Evolutionary conservation across 169 alveolate species (phyloP).

Genomic region (Prorocentrum cordatum): DNA sequence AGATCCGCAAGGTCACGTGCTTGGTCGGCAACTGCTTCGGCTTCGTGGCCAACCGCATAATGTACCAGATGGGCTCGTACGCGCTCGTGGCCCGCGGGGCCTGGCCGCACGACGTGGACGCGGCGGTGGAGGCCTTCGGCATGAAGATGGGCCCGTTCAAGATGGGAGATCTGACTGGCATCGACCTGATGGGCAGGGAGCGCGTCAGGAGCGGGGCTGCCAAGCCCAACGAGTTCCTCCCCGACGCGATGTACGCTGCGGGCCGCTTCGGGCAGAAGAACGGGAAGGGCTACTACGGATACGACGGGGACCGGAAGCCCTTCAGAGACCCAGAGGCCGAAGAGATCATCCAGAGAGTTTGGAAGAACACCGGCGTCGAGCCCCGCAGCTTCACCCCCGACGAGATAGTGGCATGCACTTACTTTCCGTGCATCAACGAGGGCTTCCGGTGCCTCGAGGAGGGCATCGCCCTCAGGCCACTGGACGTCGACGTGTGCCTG

Average conservation of each 20-base stretch:
- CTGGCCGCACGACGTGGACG: constrained; percentile 31
- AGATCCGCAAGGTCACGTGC: constrained; percentile 43
- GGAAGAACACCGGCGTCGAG: constrained; percentile 20
- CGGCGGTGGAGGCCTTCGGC: constrained; percentile 59
- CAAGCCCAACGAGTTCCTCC: constrained; percentile 4
- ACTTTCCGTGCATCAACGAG: constrained; percentile 42
- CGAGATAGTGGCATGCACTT: constrained; percentile 3
- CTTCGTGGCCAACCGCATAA: constrained; percentile 39
- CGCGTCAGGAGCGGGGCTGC: constrained; percentile 1
- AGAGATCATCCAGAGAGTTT: constrained; percentile 39
- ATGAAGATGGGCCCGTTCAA: constrained; percentile 57
- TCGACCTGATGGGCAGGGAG: constrained; percentile 48
- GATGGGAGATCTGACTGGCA: constrained; percentile 37
- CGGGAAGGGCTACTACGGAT: constrained; percentile 61
- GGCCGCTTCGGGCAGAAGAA: constrained; percentile 31
- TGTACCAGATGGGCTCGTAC: not conserved
- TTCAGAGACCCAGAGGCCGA: constrained; percentile 38
- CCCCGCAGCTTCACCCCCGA: not conserved
- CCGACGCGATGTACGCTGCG: constrained; percentile 19
- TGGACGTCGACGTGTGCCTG: constrained; percentile 50
- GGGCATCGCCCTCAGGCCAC: constrained; percentile 59
- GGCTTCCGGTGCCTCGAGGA: constrained; percentile 59
- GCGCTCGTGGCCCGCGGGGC: not conserved
- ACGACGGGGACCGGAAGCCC: constrained; percentile 13
- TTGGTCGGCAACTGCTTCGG: constrained; percentile 54